Conservation (phyloP, 257 asterid genomes). For the Knoxia roxburghii region DNA sequence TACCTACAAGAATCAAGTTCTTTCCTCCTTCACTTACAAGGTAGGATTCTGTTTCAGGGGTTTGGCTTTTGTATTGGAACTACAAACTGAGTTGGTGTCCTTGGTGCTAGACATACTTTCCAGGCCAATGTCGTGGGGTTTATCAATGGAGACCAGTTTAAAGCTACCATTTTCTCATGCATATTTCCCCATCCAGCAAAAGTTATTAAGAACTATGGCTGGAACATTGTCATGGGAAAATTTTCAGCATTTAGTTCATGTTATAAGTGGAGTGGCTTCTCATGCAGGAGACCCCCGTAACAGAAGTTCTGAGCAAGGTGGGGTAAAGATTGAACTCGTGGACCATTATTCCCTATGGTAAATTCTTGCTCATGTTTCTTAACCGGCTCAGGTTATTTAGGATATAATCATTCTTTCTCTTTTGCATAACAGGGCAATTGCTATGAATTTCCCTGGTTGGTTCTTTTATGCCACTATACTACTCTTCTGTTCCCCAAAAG, state of each 20-base stretch:
- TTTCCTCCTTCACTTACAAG: conserved; percentile 26
- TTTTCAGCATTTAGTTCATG: conserved; percentile 44
- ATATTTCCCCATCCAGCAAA: conserved; percentile 54
- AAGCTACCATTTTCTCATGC: conserved; percentile 64
- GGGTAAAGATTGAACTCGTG: conserved; percentile 32
- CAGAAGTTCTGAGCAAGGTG: conserved; percentile 30
- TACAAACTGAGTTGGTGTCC: conserved; percentile 47
- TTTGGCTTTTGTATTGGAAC: conserved; percentile 61
- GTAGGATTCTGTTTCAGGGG: conserved; percentile 66
- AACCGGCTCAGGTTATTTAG: conserved; percentile 16
- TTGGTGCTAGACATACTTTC: conserved; percentile 54
- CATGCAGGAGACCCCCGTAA: conserved; percentile 22
- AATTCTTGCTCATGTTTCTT: conserved; percentile 19
- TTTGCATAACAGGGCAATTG: conserved; percentile 47
- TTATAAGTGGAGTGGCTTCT: conserved; percentile 32
- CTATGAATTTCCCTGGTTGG: conserved; percentile 72
- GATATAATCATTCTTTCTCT: conserved; percentile 11
- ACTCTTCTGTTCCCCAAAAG: conserved; percentile 36
- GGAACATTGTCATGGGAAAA: conserved; percentile 51
- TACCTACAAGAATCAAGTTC: neutral
- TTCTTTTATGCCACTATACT: conserved; percentile 56
- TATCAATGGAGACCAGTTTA: conserved; percentile 56
- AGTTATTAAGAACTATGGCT: conserved; percentile 38
- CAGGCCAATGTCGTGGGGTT: conserved; percentile 82
- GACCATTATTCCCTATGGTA: conserved; percentile 68